Evolutionary conservation across 1,284 basidiomycete species (phyloP).

Genomic region (Austroboletus novae-zelandiae): DNA sequence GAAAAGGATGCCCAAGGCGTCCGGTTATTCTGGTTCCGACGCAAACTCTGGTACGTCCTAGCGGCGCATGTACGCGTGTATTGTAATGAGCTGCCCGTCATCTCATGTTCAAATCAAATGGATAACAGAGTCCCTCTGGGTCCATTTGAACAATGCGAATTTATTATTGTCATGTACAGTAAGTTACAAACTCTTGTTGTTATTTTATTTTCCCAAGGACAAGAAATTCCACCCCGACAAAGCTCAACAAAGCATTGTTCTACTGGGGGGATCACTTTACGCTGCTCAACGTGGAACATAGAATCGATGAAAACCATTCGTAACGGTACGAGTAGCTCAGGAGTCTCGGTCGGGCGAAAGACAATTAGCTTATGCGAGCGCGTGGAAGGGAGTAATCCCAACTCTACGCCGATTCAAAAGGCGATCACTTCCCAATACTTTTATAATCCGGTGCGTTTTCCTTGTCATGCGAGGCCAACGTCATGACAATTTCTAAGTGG

Average conservation of each 20-base stretch:
- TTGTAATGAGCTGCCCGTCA: too few species aligned
- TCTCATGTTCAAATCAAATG: too few species aligned
- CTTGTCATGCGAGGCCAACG: constrained; percentile 8
- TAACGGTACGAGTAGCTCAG: constrained; percentile 98
- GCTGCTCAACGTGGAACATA: constrained; percentile 95
- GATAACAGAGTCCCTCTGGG: too few species aligned
- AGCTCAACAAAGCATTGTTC: constrained; percentile 92
- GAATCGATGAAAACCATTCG: constrained; percentile 95
- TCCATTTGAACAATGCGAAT: too few species aligned
- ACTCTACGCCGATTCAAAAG: constrained; percentile 90
- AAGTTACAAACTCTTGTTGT: constrained; percentile 48
- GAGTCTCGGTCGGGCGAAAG: constrained; percentile 88
- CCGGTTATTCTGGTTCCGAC: constrained; percentile 34
- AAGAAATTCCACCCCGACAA: constrained; percentile 95
- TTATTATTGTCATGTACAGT: too few species aligned
- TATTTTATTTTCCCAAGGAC: constrained; percentile 99
- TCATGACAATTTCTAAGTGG: constrained; percentile 50
- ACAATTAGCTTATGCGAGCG: constrained; percentile 95
- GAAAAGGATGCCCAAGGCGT: constrained; percentile 83
- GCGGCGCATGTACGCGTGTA: too few species aligned
- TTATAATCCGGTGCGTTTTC: constrained; percentile 80
- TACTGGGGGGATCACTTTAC: constrained; percentile 99
- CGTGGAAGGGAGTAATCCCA: constrained; percentile 89
- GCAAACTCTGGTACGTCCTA: neutral
- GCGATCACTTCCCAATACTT: constrained; percentile 95